Evolutionary conservation across 768 basidiomycete species (phyloP).

Genomic region (Naganishia friedmannii): DNA sequence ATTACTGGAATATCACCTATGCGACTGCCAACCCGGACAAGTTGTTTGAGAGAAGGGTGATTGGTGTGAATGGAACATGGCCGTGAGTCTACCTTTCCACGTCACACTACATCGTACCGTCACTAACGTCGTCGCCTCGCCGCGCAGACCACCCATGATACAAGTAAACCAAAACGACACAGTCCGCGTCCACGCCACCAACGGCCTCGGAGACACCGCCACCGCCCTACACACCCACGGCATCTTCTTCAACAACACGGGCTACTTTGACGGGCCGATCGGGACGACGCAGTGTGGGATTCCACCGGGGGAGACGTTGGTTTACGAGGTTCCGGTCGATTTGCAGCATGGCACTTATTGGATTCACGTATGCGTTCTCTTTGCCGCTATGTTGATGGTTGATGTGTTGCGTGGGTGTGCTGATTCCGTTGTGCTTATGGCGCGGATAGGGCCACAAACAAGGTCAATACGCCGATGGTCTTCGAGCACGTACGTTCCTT

Average conservation of each 20-base stretch:
- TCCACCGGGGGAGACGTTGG: conserved; percentile 67
- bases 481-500: conserved; percentile 60
- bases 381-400: too few relatives aligned
- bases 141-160: conserved; percentile 71
- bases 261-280: conserved; percentile 85
- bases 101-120: too few relatives aligned
- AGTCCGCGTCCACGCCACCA: conserved; percentile 70
- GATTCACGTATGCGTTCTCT: conserved; percentile 45
- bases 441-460: conserved; percentile 44
- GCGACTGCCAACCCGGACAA: conserved; percentile 81
- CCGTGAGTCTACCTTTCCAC: conserved; percentile 61
- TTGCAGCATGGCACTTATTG: conserved; percentile 51
- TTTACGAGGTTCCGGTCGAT: conserved; percentile 65
- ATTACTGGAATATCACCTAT: conserved; percentile 80
- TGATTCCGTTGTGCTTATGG: neutral
- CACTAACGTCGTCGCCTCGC: neutral
- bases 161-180: conserved; percentile 69
- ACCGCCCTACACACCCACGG: conserved; percentile 87
- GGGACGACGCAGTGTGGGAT: conserved; percentile 77
- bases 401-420: neutral
- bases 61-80: conserved; percentile 91
- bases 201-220: conserved; percentile 63
- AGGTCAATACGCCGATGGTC: conserved; percentile 85
- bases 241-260: conserved; percentile 83
- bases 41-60: conserved; percentile 63